A percentile compares a stretch with the other conserved stretches of the same genome.
These are phyloP conservation scores for Nigrospora sphaerica DNA, from an alignment of 2,329 filamentous ascomycete species.

Conservation along the genomic window DNA sequence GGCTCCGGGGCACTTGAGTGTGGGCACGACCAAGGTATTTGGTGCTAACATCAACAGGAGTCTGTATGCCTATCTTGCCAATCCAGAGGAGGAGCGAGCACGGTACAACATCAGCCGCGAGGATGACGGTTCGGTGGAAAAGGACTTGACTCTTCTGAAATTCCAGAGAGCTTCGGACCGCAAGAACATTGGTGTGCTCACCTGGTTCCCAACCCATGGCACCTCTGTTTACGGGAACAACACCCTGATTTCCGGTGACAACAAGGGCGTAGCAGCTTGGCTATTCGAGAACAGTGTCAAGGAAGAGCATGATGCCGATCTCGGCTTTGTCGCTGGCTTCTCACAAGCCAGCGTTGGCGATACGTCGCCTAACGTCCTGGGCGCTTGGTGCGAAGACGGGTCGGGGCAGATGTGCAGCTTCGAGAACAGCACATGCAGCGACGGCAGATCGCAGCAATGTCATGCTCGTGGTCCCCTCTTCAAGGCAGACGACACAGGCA, in stretches of 20 bases:
- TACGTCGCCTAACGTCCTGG: slow-evolving; percentile 80
- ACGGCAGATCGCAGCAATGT: slow-evolving; percentile 62
- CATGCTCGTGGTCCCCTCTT: slow-evolving; percentile 70
- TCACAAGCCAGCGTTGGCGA: slow-evolving; percentile 89
- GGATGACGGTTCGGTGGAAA: slow-evolving; percentile 54
- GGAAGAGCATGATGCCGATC: slow-evolving; percentile 45
- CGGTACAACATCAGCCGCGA: slow-evolving; percentile 52
- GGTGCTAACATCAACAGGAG: slow-evolving; percentile 87
- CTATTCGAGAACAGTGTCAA: slow-evolving; percentile 68
- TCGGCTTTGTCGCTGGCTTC: slow-evolving; percentile 81
- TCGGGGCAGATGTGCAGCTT: slow-evolving; percentile 64
- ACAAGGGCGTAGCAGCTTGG: slow-evolving; percentile 88
- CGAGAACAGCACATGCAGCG: slow-evolving; percentile 75
- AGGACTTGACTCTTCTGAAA: slow-evolving; percentile 69
- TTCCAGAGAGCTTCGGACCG: slow-evolving; percentile 68
- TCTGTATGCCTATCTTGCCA: slow-evolving; percentile 79
- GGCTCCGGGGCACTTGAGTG: slow-evolving; percentile 32
- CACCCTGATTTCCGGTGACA: slow-evolving; percentile 86
- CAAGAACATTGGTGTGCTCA: slow-evolving; percentile 73
- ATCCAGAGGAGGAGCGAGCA: slow-evolving; percentile 68
- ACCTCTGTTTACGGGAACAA: slow-evolving; percentile 90
- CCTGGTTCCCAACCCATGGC: slow-evolving; percentile 89
- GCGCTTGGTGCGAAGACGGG: slow-evolving; percentile 85
- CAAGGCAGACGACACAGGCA: slow-evolving; percentile 60
- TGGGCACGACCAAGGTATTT: slow-evolving; percentile 61